These are phyloP conservation scores for Pezicula carpinea DNA, from an alignment of 2,329 filamentous ascomycete genomes.

Conservation along the genomic window DNA sequence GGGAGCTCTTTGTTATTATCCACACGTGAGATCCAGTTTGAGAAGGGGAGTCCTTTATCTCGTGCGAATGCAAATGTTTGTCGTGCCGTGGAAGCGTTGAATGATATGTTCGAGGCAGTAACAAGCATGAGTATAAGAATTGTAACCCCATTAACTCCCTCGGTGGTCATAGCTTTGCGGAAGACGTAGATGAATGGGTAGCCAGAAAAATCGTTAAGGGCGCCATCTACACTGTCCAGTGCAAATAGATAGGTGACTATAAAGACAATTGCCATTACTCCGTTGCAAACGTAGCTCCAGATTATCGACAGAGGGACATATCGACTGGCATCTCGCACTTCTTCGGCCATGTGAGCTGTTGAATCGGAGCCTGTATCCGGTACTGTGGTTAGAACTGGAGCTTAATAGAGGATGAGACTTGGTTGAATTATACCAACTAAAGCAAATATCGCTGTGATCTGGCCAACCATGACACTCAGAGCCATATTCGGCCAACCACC, in stretches of 20 bases:
- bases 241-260: slow-evolving; percentile 31
- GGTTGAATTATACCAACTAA: slow-evolving; percentile 9
- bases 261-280: slow-evolving; percentile 37
- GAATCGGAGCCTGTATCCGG: slow-evolving; percentile 14
- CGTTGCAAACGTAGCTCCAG: slow-evolving; percentile 41
- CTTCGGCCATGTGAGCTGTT: slow-evolving; percentile 40
- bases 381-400: neutral
- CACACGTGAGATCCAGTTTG: slow-evolving; percentile 33
- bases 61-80: slow-evolving; percentile 39
- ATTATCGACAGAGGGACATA: slow-evolving; percentile 44
- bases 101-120: slow-evolving; percentile 33
- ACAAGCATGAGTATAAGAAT: slow-evolving; percentile 35
- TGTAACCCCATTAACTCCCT: slow-evolving; percentile 16
- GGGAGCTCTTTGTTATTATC: slow-evolving; percentile 34
- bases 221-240: slow-evolving; percentile 28
- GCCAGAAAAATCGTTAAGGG: slow-evolving; percentile 35
- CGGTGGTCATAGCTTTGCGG: slow-evolving; percentile 41
- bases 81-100: slow-evolving; percentile 30
- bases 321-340: slow-evolving; percentile 40
- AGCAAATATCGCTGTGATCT: slow-evolving; percentile 29
- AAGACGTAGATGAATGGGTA: slow-evolving; percentile 50
- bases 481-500: slow-evolving; percentile 28
- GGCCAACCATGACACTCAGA: slow-evolving; percentile 32
- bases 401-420: neutral
- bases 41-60: slow-evolving; percentile 38